Conservation (phyloP, 2,329 filamentous ascomycete species). For the Diplodia mutila region DNA sequence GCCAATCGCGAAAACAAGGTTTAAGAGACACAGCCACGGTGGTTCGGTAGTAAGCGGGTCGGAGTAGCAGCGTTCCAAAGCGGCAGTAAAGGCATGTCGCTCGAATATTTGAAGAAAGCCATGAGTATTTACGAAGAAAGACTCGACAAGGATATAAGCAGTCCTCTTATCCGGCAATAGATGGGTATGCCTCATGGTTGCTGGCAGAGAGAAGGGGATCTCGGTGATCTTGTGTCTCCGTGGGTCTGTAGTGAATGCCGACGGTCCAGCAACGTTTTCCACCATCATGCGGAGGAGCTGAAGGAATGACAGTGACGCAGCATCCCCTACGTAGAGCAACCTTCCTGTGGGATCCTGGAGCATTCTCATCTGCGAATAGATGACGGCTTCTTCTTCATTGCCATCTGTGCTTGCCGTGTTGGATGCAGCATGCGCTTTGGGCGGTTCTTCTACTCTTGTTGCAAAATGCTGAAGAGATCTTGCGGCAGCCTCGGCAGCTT, state of each 20-base stretch:
- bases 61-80: slow-evolving; percentile 58
- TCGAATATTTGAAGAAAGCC: slow-evolving; percentile 66
- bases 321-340: slow-evolving; percentile 65
- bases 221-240: slow-evolving; percentile 62
- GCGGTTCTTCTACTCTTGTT: slow-evolving; percentile 31
- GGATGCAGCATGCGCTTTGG: slow-evolving; percentile 33
- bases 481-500: slow-evolving; percentile 31
- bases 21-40: slow-evolving; percentile 62
- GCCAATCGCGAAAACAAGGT: slow-evolving; percentile 66
- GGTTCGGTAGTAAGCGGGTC: slow-evolving; percentile 57
- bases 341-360: slow-evolving; percentile 62
- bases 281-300: slow-evolving; percentile 65
- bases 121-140: slow-evolving; percentile 67
- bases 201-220: slow-evolving; percentile 54
- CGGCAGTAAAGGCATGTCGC: slow-evolving; percentile 52
- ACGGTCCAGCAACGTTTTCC: slow-evolving; percentile 57
- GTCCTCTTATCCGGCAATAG: slow-evolving; percentile 61
- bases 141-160: slow-evolving; percentile 58
- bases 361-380: slow-evolving; percentile 61
- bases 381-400: slow-evolving; percentile 59
- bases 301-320: slow-evolving; percentile 64
- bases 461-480: slow-evolving; percentile 35
- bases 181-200: slow-evolving; percentile 53
- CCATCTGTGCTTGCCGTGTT: slow-evolving; percentile 46
- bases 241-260: slow-evolving; percentile 62